phyloP scores from a whole-genome alignment of 2,329 filamentous ascomycete genomes.

The Botrytis fragariae region DNA sequence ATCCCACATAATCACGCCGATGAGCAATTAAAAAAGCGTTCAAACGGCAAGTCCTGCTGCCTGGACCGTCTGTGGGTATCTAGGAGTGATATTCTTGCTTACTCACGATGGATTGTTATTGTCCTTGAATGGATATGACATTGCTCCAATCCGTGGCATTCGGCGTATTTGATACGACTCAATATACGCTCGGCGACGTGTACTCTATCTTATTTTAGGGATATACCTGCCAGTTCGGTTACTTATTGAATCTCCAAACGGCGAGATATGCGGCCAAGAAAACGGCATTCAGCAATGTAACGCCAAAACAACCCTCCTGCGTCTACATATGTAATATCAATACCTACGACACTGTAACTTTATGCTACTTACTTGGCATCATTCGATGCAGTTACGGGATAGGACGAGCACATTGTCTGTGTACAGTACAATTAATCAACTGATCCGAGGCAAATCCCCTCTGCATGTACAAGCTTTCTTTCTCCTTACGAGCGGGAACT shows the following conservation, averaged over 20 bases:
- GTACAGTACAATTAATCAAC: neutral
- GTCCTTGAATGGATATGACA: neutral
- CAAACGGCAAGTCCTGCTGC: neutral
- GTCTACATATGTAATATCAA: neutral
- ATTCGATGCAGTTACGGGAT: neutral
- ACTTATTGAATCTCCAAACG: neutral
- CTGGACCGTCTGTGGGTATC: neutral
- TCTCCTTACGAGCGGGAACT: neutral
- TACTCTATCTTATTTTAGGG: neutral
- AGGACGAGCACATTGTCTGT: neutral
- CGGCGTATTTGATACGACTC: neutral
- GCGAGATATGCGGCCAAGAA: neutral
- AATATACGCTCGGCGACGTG: neutral
- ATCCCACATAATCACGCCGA: neutral
- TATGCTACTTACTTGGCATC: neutral
- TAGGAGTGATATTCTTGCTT: neutral
- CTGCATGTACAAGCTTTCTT: neutral
- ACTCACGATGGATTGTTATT: neutral
- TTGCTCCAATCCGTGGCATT: neutral
- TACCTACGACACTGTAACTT: neutral
- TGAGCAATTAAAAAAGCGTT: neutral
- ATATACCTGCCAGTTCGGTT: neutral
- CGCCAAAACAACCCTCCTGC: neutral
- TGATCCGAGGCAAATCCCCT: neutral
- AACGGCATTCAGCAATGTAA: neutral